A percentile compares a stretch with the other conserved stretches of the same genome.
These are phyloP conservation scores for Colletotrichum sp. DNA, from an alignment of 2,329 filamentous ascomycete genomes.

Conservation along the genomic window DNA sequence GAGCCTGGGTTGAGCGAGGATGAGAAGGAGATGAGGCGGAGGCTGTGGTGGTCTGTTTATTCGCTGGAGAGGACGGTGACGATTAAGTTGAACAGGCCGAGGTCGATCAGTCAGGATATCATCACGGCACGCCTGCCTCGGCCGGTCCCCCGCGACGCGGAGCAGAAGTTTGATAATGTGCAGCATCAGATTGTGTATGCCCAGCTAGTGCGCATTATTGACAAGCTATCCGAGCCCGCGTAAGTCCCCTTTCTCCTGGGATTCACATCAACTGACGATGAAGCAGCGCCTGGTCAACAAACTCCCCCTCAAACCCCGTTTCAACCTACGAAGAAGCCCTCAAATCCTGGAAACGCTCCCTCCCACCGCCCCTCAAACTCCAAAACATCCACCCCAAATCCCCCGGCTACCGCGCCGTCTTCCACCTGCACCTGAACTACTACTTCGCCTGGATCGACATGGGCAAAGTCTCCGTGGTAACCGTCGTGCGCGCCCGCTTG, in stretches of 20 bases:
- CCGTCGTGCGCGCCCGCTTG: slow-evolving; percentile 31
- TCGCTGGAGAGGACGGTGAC: slow-evolving; percentile 30
- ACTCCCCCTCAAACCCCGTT: background rate
- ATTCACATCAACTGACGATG: background rate
- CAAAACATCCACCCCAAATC: slow-evolving; percentile 30
- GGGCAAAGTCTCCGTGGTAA: slow-evolving; percentile 37
- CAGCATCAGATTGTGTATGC: slow-evolving; percentile 35
- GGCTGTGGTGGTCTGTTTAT: slow-evolving; percentile 35
- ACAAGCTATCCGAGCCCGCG: slow-evolving; percentile 30
- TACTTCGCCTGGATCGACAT: slow-evolving; percentile 41
- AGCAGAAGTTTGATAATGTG: slow-evolving; percentile 36
- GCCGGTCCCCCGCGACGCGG: slow-evolving; percentile 22
- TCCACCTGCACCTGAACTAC: slow-evolving; percentile 41
- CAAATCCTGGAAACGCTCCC: slow-evolving; percentile 34
- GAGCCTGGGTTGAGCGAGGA: slow-evolving; percentile 24
- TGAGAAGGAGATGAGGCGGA: slow-evolving; percentile 26
- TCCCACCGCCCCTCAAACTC: slow-evolving; percentile 30
- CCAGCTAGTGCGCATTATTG: slow-evolving; percentile 32
- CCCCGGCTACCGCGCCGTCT: slow-evolving; percentile 33
- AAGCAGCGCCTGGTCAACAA: background rate
- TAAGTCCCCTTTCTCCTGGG: background rate
- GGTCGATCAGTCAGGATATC: slow-evolving; percentile 25
- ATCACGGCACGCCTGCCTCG: slow-evolving; percentile 27
- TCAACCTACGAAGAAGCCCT: slow-evolving; percentile 25
- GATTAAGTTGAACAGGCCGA: slow-evolving; percentile 29